phyloP scores from a whole-genome alignment of 106 monocot genomes.

The Acorus calamus region DNA sequence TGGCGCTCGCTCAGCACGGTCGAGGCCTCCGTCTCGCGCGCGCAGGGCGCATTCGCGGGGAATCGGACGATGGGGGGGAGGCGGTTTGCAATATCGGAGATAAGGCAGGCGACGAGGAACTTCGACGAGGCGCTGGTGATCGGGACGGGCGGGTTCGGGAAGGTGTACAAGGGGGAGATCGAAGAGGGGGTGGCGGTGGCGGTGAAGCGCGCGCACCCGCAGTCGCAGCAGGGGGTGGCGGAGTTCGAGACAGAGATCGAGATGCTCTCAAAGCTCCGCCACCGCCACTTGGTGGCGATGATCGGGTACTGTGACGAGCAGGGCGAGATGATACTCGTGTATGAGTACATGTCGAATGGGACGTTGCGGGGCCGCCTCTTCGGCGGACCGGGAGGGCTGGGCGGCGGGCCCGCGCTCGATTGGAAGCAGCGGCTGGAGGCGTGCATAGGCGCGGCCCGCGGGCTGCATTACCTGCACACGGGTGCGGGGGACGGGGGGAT shows the following conservation, averaged over 20 bases:
- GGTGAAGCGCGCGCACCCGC: conserved; percentile 63
- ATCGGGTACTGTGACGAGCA: conserved; percentile 92
- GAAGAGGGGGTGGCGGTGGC: conserved; percentile 46
- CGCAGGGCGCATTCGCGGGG: neutral
- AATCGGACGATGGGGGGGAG: conserved; percentile 25
- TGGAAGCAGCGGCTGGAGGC: conserved; percentile 74
- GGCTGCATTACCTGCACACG: conserved; percentile 91
- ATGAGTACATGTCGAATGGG: conserved; percentile 93
- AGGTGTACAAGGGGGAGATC: conserved; percentile 78
- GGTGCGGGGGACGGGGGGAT: conserved; percentile 54
- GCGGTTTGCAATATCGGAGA: conserved; percentile 53
- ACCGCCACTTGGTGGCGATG: conserved; percentile 73
- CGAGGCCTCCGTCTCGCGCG: too few relatives aligned
- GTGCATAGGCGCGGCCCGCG: conserved; percentile 83
- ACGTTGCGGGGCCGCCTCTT: conserved; percentile 79
- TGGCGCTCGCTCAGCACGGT: too few relatives aligned
- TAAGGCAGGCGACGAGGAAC: conserved; percentile 49
- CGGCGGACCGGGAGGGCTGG: conserved; percentile 36
- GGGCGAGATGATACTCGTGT: conserved; percentile 84
- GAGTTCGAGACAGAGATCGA: conserved; percentile 91
- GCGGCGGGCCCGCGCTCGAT: conserved; percentile 28
- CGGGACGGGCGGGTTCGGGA: conserved; percentile 83
- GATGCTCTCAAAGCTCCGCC: conserved; percentile 81
- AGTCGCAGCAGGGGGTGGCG: conserved; percentile 57
- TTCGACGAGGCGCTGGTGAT: conserved; percentile 71